Percentiles rank a stretch among this genome's conserved stretches.
Evolutionary conservation across 208 protist genomes (phyloP).

Genomic region (Crithidia fasciculata): DNA sequence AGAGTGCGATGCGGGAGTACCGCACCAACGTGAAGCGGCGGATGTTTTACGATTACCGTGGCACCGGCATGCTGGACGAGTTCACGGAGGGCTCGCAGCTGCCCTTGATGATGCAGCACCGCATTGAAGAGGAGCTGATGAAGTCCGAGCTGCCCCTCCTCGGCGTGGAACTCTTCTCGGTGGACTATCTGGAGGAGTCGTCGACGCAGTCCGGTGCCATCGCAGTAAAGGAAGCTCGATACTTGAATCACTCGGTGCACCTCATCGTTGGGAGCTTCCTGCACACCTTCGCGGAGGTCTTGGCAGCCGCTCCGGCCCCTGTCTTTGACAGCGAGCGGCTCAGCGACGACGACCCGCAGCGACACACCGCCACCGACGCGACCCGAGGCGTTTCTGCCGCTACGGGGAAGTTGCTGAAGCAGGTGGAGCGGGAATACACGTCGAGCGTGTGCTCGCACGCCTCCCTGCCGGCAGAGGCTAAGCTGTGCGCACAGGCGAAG

Average conservation of each 20-base stretch:
- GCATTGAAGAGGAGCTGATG: constrained; percentile 50
- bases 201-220: constrained; percentile 66
- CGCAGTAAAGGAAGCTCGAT: constrained; percentile 67
- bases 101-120: constrained; percentile 37
- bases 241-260: constrained; percentile 71
- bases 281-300: constrained; percentile 42
- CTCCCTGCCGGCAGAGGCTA: constrained; percentile 8
- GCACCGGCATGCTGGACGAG: constrained; percentile 6
- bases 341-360: constrained; percentile 7
- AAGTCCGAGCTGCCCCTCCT: constrained; percentile 57
- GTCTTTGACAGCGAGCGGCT: constrained; percentile 19
- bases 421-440: constrained; percentile 51
- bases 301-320: constrained; percentile 15
- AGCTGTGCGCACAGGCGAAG: constrained; percentile 35
- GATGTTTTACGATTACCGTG: constrained; percentile 26
- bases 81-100: constrained; percentile 41
- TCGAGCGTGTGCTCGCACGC: constrained; percentile 36
- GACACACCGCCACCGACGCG: constrained; percentile 8
- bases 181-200: constrained; percentile 80
- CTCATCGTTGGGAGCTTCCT: constrained; percentile 51
- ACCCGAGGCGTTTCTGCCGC: constrained; percentile 7
- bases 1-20: constrained; percentile 31
- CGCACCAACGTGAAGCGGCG: constrained; percentile 46
- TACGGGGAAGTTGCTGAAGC: constrained; percentile 25
- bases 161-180: constrained; percentile 58